These are phyloP conservation scores for Borovskyia barvae DNA, from an alignment of 208 protist species.

Conservation along the genomic window DNA sequence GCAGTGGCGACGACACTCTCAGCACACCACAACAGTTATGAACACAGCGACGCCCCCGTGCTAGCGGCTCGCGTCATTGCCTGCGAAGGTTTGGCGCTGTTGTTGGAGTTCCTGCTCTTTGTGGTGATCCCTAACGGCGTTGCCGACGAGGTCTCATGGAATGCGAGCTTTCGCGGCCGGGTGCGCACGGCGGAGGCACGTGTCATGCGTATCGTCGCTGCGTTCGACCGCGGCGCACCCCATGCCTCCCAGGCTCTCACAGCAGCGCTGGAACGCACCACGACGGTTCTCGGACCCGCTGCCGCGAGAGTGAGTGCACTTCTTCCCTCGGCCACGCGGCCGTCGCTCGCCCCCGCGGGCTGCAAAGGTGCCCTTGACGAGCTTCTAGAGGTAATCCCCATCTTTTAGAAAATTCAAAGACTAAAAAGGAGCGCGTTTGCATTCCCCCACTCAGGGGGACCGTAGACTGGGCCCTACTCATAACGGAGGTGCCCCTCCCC, in stretches of 20 bases:
- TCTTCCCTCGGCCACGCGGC: slow-evolving; percentile 10
- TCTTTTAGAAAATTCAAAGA: slow-evolving; percentile 3
- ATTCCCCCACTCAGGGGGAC: too few relatives aligned
- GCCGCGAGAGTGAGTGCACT: slow-evolving; percentile 21
- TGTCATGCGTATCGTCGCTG: slow-evolving; percentile 12
- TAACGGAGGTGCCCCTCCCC: too few relatives aligned
- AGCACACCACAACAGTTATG: background rate
- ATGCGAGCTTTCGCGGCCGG: slow-evolving; percentile 17
- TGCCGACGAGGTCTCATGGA: slow-evolving; percentile 21
- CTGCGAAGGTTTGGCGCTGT: slow-evolving; percentile 15
- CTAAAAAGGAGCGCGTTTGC: background rate
- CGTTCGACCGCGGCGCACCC: slow-evolving; percentile 20
- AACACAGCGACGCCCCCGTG: slow-evolving; percentile 1
- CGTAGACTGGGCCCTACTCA: too few relatives aligned
- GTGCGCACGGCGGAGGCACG: slow-evolving; percentile 21
- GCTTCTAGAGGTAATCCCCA: slow-evolving; percentile 17
- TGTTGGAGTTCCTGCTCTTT: slow-evolving; percentile 17
- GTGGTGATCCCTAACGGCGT: slow-evolving; percentile 15
- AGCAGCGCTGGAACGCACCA: slow-evolving; percentile 16
- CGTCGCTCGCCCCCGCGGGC: slow-evolving; percentile 10
- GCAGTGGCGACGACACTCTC: slow-evolving; percentile 5
- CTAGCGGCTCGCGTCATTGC: slow-evolving; percentile 15
- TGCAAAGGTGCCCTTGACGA: slow-evolving; percentile 27
- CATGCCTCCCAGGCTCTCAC: slow-evolving; percentile 1
- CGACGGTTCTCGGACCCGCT: slow-evolving; percentile 7